Conservation (phyloP, 441 rosid genomes). For the Jatropha podagrica region DNA sequence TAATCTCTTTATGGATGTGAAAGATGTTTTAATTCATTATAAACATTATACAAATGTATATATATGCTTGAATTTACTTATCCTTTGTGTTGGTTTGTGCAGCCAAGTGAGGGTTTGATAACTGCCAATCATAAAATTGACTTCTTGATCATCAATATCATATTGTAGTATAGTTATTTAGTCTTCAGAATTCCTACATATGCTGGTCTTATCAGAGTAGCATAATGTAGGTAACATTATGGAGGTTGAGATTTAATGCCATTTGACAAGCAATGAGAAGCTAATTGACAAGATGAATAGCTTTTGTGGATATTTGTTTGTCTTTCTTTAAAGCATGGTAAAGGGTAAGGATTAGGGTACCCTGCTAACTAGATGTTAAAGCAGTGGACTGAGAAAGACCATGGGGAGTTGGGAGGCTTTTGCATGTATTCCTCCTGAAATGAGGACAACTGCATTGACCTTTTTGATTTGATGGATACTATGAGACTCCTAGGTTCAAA, state of each 20-base stretch:
- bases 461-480: neutral
- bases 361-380: neutral
- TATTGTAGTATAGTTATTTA: neutral
- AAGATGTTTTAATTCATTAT: neutral
- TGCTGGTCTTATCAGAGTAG: neutral
- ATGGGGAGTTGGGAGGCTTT: constrained; percentile 7
- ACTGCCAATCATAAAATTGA: neutral
- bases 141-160: neutral
- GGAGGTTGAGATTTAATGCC: neutral
- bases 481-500: neutral
- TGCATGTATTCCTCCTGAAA: neutral
- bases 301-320: neutral
- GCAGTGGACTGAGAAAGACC: neutral
- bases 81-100: neutral
- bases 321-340: neutral
- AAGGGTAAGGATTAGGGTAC: neutral
- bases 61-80: neutral
- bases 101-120: neutral
- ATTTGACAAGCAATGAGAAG: neutral
- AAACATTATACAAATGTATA: neutral
- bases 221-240: neutral
- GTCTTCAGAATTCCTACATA: neutral
- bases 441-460: neutral
- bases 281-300: neutral
- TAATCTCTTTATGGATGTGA: neutral